Percentiles rank a stretch among this genome's conserved stretches.
phyloP scores from a whole-genome alignment of 208 protist species.

The Tritrichomonas musculus region DNA sequence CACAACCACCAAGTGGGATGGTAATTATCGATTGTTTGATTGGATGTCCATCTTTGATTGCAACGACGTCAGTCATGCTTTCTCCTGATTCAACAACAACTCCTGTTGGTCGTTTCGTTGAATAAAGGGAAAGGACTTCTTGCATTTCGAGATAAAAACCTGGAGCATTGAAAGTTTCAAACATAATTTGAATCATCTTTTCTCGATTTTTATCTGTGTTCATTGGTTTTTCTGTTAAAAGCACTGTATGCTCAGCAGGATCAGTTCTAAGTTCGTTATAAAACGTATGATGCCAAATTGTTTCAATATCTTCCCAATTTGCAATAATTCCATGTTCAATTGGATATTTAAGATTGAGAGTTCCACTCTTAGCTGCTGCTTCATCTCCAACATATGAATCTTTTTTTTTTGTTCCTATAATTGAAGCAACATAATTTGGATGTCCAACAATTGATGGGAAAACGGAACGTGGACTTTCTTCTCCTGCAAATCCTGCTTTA shows the following conservation, averaged over 20 bases:
- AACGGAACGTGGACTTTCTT: conserved; percentile 48
- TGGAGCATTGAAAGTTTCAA: conserved; percentile 68
- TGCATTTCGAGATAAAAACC: conserved; percentile 75
- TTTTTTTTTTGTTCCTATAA: background rate
- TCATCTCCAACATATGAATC: conserved; percentile 40
- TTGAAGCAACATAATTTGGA: background rate
- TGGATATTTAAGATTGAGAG: conserved; percentile 31
- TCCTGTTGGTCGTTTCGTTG: conserved; percentile 68
- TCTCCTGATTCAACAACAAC: conserved; percentile 85
- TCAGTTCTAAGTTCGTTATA: conserved; percentile 75
- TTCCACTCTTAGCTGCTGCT: background rate
- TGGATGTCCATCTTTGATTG: conserved; percentile 72
- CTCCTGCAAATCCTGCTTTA: conserved; percentile 85
- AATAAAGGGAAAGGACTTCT: conserved; percentile 77
- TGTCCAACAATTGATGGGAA: conserved; percentile 40
- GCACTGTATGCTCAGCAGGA: conserved; percentile 88
- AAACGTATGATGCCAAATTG: conserved; percentile 50
- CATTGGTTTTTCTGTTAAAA: conserved; percentile 73
- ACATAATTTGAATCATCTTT: conserved; percentile 71
- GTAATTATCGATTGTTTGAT: conserved; percentile 56
- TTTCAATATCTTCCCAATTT: conserved; percentile 52
- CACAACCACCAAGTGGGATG: conserved; percentile 60
- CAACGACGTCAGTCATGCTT: conserved; percentile 86
- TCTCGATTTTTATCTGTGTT: conserved; percentile 50
- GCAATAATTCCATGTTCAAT: conserved; percentile 40